These are phyloP conservation scores for Gomphus bonarii DNA, from an alignment of 1,284 basidiomycete genomes.

Conservation along the genomic window DNA sequence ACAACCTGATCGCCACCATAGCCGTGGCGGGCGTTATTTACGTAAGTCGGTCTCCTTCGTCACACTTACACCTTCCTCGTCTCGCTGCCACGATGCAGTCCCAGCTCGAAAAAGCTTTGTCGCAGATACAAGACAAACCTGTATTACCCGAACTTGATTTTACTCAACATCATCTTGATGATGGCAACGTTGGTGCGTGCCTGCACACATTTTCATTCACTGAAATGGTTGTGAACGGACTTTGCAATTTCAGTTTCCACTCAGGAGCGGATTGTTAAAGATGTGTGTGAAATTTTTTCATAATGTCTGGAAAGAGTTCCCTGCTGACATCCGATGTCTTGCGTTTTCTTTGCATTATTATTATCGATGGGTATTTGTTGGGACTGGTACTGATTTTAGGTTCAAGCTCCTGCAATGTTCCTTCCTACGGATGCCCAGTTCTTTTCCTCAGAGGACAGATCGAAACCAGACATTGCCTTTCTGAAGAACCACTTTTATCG, in stretches of 20 bases:
- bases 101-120: conserved; percentile 65
- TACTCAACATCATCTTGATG: conserved; percentile 82
- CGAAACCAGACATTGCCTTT: conserved; percentile 93
- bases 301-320: not conserved
- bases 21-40: not conserved
- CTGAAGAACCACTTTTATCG: conserved; percentile 99
- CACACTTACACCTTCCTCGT: not conserved
- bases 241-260: conserved; percentile 60
- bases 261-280: conserved; percentile 81
- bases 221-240: not conserved
- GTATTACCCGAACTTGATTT: conserved; percentile 71
- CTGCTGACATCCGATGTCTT: not conserved
- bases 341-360: not conserved
- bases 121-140: conserved; percentile 60
- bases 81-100: conserved; percentile 14
- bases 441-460: conserved; percentile 73
- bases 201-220: not conserved
- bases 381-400: conserved; percentile 34
- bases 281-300: conserved; percentile 35
- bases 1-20: not conserved
- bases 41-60: not conserved
- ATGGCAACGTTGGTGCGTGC: conserved; percentile 35
- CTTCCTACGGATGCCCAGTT: conserved; percentile 91
- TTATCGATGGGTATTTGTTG: not conserved
- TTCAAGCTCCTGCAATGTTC: conserved; percentile 91